phyloP scores from a whole-genome alignment of 495 filamentous ascomycete genomes.

The Hyphodiscus hymeniophilus region DNA sequence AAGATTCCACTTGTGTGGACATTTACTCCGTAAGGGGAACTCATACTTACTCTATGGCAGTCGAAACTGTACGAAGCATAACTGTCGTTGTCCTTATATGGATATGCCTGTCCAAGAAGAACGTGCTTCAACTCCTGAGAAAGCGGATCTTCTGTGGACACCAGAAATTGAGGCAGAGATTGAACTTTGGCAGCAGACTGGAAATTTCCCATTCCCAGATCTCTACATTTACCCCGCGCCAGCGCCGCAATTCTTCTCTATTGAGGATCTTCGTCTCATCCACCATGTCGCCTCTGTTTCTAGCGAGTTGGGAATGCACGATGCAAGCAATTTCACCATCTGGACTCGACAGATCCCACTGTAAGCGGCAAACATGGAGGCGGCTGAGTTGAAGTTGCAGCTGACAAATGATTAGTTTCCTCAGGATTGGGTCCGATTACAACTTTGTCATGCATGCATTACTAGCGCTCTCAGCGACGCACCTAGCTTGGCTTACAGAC shows the following conservation, averaged over 20 bases:
- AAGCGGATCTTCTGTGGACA: slow-evolving; percentile 74
- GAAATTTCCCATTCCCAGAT: slow-evolving; percentile 79
- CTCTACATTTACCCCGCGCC: slow-evolving; percentile 63
- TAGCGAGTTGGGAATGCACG: slow-evolving; percentile 67
- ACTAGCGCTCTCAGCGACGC: slow-evolving; percentile 82
- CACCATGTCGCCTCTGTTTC: slow-evolving; percentile 85
- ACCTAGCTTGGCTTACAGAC: slow-evolving; percentile 78
- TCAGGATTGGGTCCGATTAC: slow-evolving; percentile 71
- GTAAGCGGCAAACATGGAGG: slow-evolving; percentile 46
- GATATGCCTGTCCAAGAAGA: slow-evolving; percentile 63
- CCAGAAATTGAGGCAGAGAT: slow-evolving; percentile 67
- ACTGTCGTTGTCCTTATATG: slow-evolving; percentile 96
- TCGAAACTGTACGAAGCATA: slow-evolving; percentile 97
- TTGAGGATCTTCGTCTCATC: slow-evolving; percentile 76
- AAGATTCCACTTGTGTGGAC: not conserved
- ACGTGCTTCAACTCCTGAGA: slow-evolving; percentile 55
- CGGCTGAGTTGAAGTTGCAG: not conserved
- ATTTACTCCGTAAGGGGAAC: not conserved
- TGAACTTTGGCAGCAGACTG: slow-evolving; percentile 75
- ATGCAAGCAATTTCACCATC: slow-evolving; percentile 71
- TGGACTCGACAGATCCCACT: slow-evolving; percentile 90
- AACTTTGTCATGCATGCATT: slow-evolving; percentile 90
- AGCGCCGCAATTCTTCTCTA: slow-evolving; percentile 55
- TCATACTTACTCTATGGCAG: slow-evolving; percentile 39
- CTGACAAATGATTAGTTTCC: slow-evolving; percentile 52